Conservation (phyloP, 345 rosid genomes). For the Salix koriyanagi region DNA sequence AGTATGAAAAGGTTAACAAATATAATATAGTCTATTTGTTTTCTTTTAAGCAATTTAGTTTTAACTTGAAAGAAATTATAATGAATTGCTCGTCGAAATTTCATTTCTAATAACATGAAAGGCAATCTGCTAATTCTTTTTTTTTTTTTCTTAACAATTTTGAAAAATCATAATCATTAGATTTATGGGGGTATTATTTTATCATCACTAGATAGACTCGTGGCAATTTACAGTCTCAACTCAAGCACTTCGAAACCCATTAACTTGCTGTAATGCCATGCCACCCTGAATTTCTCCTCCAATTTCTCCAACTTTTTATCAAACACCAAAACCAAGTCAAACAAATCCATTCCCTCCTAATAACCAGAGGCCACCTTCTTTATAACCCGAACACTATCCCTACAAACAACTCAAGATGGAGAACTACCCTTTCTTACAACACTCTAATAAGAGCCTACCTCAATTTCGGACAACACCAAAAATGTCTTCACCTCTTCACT, state of each 20-base stretch:
- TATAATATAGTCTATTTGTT: too few relatives aligned
- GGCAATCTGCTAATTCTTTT: too few relatives aligned
- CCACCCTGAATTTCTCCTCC: conserved; percentile 38
- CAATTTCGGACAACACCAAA: conserved; percentile 31
- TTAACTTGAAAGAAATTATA: too few relatives aligned
- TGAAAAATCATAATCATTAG: too few relatives aligned
- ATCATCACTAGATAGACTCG: too few relatives aligned
- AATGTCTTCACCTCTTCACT: conserved; percentile 44
- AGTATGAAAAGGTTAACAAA: too few relatives aligned
- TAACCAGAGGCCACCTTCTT: conserved; percentile 31
- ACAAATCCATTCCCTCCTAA: conserved; percentile 51
- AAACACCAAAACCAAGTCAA: conserved; percentile 36
- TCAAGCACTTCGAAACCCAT: background rate
- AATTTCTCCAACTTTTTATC: conserved; percentile 48
- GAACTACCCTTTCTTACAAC: conserved; percentile 48
- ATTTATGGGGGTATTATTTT: too few relatives aligned
- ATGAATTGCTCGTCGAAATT: too few relatives aligned
- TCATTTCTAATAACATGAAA: too few relatives aligned
- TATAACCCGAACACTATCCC: background rate
- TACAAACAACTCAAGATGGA: conserved; percentile 35
- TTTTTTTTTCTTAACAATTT: too few relatives aligned
- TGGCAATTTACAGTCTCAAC: conserved; percentile 14
- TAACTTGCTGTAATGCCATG: too few relatives aligned
- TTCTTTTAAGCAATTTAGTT: too few relatives aligned
- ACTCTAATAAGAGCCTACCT: conserved; percentile 57